Percentiles rank a stretch among this genome's conserved stretches.
phyloP scores from a whole-genome alignment of 139 green algal genomes.

The Trebouxia sp. region DNA sequence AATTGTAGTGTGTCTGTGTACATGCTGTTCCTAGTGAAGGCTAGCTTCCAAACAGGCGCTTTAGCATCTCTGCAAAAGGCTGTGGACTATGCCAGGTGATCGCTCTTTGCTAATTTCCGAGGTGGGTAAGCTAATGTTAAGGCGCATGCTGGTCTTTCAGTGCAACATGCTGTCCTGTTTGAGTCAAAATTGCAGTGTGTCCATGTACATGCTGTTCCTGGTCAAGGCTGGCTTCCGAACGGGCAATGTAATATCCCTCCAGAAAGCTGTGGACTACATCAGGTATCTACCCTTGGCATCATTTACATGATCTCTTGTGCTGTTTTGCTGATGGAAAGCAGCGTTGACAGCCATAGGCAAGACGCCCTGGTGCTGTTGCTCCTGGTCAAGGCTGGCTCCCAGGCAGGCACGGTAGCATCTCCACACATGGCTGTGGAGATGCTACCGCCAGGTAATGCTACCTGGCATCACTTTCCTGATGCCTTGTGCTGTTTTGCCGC shows the following conservation, averaged over 20 bases:
- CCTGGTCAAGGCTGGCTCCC: background rate
- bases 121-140: no score
- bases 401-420: background rate
- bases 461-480: no score
- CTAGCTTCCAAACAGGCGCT: background rate
- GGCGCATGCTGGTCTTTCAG: no score
- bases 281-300: no score
- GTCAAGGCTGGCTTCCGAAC: background rate
- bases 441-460: no score
- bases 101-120: no score
- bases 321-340: constrained; percentile 18
- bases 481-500: no score
- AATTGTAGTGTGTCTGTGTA: no score
- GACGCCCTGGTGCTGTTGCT: constrained; percentile 14
- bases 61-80: background rate
- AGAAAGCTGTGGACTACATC: background rate
- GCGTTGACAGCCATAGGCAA: background rate
- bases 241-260: background rate
- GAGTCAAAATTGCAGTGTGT: no score
- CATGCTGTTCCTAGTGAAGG: constrained; percentile 27
- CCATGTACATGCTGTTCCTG: constrained; percentile 29
- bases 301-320: no score
- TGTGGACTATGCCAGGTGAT: constrained; percentile 7
- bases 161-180: no score
- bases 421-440: no score